These are phyloP conservation scores for Friedmanniomyces endolithicus DNA, from an alignment of 495 filamentous ascomycete species.

Conservation along the genomic window DNA sequence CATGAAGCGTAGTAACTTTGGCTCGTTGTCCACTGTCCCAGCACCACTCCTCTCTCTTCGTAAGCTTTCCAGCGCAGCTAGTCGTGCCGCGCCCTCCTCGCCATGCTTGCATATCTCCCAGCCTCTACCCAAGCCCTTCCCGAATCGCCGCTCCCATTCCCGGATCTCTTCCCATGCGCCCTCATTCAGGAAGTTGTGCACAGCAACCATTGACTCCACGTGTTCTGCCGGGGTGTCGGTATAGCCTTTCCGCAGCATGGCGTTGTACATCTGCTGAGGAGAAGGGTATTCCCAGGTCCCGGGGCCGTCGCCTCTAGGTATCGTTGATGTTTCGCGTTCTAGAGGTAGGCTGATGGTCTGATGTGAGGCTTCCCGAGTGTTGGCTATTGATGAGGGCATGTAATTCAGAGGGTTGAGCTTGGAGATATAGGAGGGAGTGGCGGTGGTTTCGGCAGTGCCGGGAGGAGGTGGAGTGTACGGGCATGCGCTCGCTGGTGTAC, in stretches of 20 bases:
- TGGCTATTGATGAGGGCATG: slow-evolving; percentile 80
- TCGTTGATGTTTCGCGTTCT: slow-evolving; percentile 68
- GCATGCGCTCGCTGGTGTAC: slow-evolving; percentile 28
- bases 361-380: slow-evolving; percentile 50
- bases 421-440: slow-evolving; percentile 41
- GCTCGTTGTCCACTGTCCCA: slow-evolving; percentile 41
- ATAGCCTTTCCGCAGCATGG: slow-evolving; percentile 87
- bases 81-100: slow-evolving; percentile 45
- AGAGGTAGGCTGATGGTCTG: slow-evolving; percentile 65
- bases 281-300: slow-evolving; percentile 96
- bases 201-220: slow-evolving; percentile 92
- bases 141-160: slow-evolving; percentile 79
- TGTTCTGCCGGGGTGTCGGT: slow-evolving; percentile 84
- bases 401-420: slow-evolving; percentile 90
- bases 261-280: slow-evolving; percentile 99
- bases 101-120: slow-evolving; percentile 66
- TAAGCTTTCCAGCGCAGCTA: slow-evolving; percentile 31
- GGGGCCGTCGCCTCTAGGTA: slow-evolving; percentile 61
- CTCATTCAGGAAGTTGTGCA: slow-evolving; percentile 97
- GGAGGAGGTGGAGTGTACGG: slow-evolving; percentile 28
- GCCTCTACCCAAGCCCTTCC: slow-evolving; percentile 52
- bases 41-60: slow-evolving; percentile 30
- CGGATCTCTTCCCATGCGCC: slow-evolving; percentile 92
- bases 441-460: slow-evolving; percentile 25
- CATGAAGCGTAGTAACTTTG: slow-evolving; percentile 72